Percentiles rank a stretch among this genome's conserved stretches.
Conservation (phyloP, 164 flowering plant genomes). For the Cinnamomum micranthum region DNA sequence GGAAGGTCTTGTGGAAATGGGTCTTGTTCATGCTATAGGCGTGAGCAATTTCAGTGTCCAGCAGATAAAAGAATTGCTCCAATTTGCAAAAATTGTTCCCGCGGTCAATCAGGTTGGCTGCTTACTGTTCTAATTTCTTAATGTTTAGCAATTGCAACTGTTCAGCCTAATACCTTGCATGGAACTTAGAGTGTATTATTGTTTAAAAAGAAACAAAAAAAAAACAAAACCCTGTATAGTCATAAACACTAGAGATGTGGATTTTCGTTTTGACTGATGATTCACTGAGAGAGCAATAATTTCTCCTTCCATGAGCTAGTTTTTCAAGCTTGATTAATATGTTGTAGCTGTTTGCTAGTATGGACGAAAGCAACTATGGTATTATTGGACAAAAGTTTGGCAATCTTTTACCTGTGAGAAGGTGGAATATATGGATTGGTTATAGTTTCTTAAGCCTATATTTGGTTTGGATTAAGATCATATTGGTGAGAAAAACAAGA, state of each 20-base stretch:
- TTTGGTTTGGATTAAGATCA: not conserved
- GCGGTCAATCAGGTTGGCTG: conserved; percentile 70
- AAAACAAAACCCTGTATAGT: no score
- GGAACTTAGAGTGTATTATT: not conserved
- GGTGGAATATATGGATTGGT: not conserved
- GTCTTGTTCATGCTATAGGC: conserved; percentile 71
- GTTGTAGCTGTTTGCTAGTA: not conserved
- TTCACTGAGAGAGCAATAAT: not conserved
- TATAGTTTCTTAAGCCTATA: no score
- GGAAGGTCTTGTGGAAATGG: conserved; percentile 71
- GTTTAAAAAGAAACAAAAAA: no score
- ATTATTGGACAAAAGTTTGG: not conserved
- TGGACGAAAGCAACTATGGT: not conserved
- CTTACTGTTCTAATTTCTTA: not conserved
- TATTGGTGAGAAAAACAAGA: not conserved
- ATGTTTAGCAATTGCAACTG: not conserved
- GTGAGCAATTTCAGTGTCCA: conserved; percentile 68
- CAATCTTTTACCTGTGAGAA: not conserved
- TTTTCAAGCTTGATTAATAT: not conserved
- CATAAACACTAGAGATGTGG: not conserved
- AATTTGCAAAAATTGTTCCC: conserved; percentile 65
- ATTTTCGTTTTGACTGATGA: not conserved
- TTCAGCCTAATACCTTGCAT: not conserved
- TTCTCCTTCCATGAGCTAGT: not conserved
- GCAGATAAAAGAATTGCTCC: conserved; percentile 68